phyloP scores from a whole-genome alignment of 495 filamentous ascomycete genomes.

The Apodospora peruviana region DNA sequence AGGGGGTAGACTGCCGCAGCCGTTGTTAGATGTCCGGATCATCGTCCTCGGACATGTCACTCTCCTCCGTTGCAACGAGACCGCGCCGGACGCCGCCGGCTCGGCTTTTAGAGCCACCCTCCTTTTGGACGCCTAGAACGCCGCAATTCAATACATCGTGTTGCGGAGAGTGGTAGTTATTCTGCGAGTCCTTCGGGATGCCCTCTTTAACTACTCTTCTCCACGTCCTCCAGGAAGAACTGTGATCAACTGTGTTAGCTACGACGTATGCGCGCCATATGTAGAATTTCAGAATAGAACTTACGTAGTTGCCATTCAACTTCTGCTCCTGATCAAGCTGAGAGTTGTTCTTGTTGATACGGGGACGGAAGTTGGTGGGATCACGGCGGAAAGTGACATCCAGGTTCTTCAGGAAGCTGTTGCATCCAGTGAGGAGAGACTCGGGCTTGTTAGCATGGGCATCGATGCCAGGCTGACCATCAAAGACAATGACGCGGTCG shows the following conservation, averaged over 20 bases:
- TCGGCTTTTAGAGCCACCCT: slow-evolving; percentile 14
- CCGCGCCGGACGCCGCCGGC: slow-evolving; percentile 26
- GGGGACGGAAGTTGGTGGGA: slow-evolving; percentile 88
- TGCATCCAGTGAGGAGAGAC: slow-evolving; percentile 91
- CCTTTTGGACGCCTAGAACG: slow-evolving; percentile 41
- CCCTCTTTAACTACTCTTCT: slow-evolving; percentile 61
- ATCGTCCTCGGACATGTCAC: slow-evolving; percentile 34
- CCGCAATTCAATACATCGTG: slow-evolving; percentile 35
- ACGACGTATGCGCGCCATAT: slow-evolving; percentile 1
- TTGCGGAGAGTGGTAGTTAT: slow-evolving; percentile 19
- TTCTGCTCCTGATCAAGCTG: slow-evolving; percentile 98
- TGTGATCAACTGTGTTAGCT: slow-evolving; percentile 18
- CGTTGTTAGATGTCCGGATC: slow-evolving; percentile 36
- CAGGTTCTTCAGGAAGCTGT: slow-evolving; percentile 88
- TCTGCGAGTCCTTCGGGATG: slow-evolving; percentile 29
- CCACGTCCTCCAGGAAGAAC: slow-evolving; percentile 87
- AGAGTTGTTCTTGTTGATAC: slow-evolving; percentile 95
- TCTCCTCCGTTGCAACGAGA: slow-evolving; percentile 27
- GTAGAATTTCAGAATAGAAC: slow-evolving; percentile 22
- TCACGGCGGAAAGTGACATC: slow-evolving; percentile 98
- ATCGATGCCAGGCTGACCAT: slow-evolving; percentile 83
- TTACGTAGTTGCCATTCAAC: slow-evolving; percentile 82
- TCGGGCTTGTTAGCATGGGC: slow-evolving; percentile 85
- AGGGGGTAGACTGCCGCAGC: slow-evolving; percentile 47
- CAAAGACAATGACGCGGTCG: slow-evolving; percentile 97